A percentile compares a stretch with the other conserved stretches of the same genome.
These are phyloP conservation scores for Alloteropsis angusta DNA, from an alignment of 202 grass and related monocot species.

Conservation along the genomic window DNA sequence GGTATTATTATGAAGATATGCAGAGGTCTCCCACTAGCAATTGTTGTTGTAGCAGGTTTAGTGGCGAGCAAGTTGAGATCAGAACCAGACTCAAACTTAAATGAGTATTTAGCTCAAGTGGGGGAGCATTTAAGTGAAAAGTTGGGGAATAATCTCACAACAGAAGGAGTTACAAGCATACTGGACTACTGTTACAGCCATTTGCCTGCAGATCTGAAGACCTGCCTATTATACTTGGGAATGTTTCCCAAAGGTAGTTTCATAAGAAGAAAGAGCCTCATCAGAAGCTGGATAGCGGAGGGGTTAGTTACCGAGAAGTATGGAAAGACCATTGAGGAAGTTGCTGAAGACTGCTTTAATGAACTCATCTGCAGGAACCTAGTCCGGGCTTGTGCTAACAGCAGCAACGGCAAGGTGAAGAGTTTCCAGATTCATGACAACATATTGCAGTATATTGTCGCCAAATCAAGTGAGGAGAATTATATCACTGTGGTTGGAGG, in stretches of 20 bases:
- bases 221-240: conserved; percentile 21
- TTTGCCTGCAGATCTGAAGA: conserved; percentile 9
- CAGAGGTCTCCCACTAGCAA: conserved; percentile 15
- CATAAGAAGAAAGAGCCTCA: background rate
- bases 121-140: background rate
- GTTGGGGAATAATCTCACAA: background rate
- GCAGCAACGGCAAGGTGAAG: conserved; percentile 14
- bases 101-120: background rate
- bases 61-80: conserved; percentile 16
- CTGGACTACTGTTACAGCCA: conserved; percentile 8
- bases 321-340: background rate
- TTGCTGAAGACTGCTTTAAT: conserved; percentile 16
- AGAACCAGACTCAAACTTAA: fast-evolving
- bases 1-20: background rate
- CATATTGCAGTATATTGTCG: conserved; percentile 18
- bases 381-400: background rate
- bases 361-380: conserved; percentile 20
- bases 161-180: background rate
- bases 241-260: conserved; percentile 4
- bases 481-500: conserved; percentile 25
- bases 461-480: conserved; percentile 29
- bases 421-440: conserved; percentile 20
- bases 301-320: conserved; percentile 6
- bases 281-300: conserved; percentile 29
- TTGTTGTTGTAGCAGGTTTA: background rate